Percentiles rank a stretch among this genome's conserved stretches.
Evolutionary conservation across 495 filamentous ascomycete species (phyloP).

Genomic region (Articulospora tetracladia): DNA sequence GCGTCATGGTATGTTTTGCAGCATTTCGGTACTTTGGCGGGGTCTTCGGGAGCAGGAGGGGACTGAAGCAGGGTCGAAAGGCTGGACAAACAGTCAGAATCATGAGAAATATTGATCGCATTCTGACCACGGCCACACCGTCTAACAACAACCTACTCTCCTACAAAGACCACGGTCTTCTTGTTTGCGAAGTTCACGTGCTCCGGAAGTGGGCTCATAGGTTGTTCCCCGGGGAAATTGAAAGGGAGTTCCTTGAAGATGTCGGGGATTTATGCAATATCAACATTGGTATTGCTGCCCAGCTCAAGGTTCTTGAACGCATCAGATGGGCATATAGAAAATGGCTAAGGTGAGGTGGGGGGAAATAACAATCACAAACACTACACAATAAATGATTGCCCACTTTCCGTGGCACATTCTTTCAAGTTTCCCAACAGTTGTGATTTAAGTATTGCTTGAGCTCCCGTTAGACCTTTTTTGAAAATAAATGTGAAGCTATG

Average conservation of each 20-base stretch:
- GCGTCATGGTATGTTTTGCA: constrained; percentile 79
- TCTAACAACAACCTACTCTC: constrained; percentile 59
- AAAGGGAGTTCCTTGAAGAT: constrained; percentile 82
- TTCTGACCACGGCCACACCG: constrained; percentile 62
- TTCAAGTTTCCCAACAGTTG: too few species aligned
- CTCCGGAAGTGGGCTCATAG: constrained; percentile 61
- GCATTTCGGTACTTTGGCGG: constrained; percentile 65
- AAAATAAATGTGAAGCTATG: not conserved
- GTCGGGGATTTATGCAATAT: constrained; percentile 77
- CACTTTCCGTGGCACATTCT: too few species aligned
- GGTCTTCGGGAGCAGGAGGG: constrained; percentile 61
- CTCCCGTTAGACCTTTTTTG: not conserved
- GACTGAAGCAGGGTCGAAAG: constrained; percentile 53
- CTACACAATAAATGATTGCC: too few species aligned
- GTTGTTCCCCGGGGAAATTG: constrained; percentile 64
- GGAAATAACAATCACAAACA: not conserved
- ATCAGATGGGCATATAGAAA: constrained; percentile 85
- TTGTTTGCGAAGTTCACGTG: constrained; percentile 83
- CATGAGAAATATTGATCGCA: constrained; percentile 81
- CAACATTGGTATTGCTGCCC: constrained; percentile 63
- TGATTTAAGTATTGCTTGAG: not conserved
- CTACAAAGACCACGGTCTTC: constrained; percentile 86
- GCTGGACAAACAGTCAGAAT: constrained; percentile 66
- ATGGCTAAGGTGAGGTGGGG: constrained; percentile 46
- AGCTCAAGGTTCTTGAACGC: constrained; percentile 72